Conservation (phyloP, 2,329 filamentous ascomycete genomes). For the Trichoderma gracile region DNA sequence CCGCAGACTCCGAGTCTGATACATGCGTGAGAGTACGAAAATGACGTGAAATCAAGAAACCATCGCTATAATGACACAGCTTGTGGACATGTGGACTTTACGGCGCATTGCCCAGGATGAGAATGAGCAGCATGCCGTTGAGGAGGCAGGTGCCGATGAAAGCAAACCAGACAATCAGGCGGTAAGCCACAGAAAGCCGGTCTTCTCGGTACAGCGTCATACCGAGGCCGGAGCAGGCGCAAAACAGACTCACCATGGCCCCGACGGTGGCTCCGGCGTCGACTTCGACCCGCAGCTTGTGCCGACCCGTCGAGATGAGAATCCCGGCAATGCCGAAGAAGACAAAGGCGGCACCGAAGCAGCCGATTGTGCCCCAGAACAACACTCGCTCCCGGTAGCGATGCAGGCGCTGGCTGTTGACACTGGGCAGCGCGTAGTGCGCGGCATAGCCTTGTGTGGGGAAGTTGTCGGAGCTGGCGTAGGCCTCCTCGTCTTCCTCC, state of each 20-base stretch:
- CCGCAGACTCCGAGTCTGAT: constrained; percentile 17
- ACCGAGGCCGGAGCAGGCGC: constrained; percentile 62
- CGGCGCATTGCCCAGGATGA: constrained; percentile 44
- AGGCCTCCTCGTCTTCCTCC: constrained; percentile 47
- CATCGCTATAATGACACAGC: neutral
- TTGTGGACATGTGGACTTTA: constrained; percentile 29
- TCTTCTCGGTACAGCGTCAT: constrained; percentile 57
- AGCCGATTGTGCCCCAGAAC: constrained; percentile 53
- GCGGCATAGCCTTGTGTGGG: constrained; percentile 53
- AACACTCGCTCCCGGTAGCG: constrained; percentile 58
- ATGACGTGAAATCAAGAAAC: neutral
- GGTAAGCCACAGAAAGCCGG: constrained; percentile 45
- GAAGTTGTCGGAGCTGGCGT: constrained; percentile 55
- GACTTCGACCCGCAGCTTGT: constrained; percentile 68
- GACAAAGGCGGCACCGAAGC: constrained; percentile 60
- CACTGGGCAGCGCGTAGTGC: constrained; percentile 56
- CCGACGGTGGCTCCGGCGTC: constrained; percentile 72
- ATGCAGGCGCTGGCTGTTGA: constrained; percentile 52
- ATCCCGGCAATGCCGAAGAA: constrained; percentile 65
- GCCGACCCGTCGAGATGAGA: constrained; percentile 67
- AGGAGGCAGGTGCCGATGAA: constrained; percentile 44
- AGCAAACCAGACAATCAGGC: constrained; percentile 42
- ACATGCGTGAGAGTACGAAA: constrained; percentile 1
- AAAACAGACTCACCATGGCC: constrained; percentile 65
- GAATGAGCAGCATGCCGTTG: constrained; percentile 47